phyloP scores from a whole-genome alignment of 2,329 filamentous ascomycete species.

The Paramyrothecium roridum region DNA sequence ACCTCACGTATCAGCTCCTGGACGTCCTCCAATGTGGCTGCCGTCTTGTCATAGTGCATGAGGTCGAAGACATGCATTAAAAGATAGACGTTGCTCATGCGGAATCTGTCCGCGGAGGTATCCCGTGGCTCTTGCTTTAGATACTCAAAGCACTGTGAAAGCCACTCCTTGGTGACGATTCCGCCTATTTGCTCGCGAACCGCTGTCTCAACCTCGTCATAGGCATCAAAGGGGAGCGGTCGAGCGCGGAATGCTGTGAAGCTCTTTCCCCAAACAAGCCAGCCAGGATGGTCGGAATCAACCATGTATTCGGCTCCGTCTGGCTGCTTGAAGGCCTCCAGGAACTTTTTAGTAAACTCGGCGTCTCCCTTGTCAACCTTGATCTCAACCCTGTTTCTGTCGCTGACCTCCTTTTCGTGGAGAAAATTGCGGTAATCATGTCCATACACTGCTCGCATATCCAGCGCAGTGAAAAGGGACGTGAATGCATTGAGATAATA shows the following conservation, averaged over 20 bases:
- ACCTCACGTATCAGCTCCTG: constrained; percentile 74
- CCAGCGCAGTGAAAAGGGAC: constrained; percentile 76
- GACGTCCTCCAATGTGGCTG: constrained; percentile 81
- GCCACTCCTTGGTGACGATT: constrained; percentile 79
- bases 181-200: constrained; percentile 77
- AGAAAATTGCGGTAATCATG: constrained; percentile 89
- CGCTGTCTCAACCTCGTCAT: constrained; percentile 75
- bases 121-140: constrained; percentile 96
- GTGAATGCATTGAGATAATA: constrained; percentile 80
- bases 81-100: constrained; percentile 82
- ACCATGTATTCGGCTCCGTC: constrained; percentile 75
- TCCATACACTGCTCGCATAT: constrained; percentile 79
- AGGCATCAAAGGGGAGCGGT: constrained; percentile 63
- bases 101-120: constrained; percentile 75
- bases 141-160: constrained; percentile 83
- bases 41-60: constrained; percentile 75
- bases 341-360: constrained; percentile 74
- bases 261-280: constrained; percentile 90
- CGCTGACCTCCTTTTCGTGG: constrained; percentile 67
- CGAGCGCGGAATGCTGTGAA: constrained; percentile 78
- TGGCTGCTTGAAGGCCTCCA: constrained; percentile 73
- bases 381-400: constrained; percentile 74
- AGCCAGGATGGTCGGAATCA: constrained; percentile 88
- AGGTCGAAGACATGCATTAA: constrained; percentile 89
- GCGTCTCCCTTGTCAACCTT: constrained; percentile 71